Evolutionary conservation across 1,284 basidiomycete genomes (phyloP).

Genomic region (Rhodotorula sp.): DNA sequence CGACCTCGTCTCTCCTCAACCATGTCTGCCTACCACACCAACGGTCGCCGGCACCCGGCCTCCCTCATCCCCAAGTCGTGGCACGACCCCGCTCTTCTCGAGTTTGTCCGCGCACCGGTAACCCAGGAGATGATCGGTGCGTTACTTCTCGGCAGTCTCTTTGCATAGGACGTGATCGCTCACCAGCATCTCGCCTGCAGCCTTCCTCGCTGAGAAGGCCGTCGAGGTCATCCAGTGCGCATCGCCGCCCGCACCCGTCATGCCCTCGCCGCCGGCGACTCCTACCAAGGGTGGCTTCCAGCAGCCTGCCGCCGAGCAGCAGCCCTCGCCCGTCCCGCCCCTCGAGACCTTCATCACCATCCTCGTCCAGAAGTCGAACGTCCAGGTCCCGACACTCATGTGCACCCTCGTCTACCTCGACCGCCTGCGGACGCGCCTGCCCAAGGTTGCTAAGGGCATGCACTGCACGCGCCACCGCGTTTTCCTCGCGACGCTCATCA

Average conservation of each 20-base stretch:
- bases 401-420: conserved; percentile 92
- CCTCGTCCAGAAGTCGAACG: conserved; percentile 81
- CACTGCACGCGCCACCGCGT: conserved; percentile 91
- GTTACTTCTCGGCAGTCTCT: conserved; percentile 8
- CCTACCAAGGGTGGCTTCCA: conserved; percentile 47
- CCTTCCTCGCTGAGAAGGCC: conserved; percentile 67
- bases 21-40: conserved; percentile 30
- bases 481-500: conserved; percentile 92
- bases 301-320: conserved; percentile 47
- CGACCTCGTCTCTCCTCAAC: not conserved
- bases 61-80: conserved; percentile 46
- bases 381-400: conserved; percentile 87
- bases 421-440: conserved; percentile 75
- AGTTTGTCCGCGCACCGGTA: conserved; percentile 73
- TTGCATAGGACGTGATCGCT: not conserved
- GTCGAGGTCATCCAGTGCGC: conserved; percentile 60
- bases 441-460: conserved; percentile 85
- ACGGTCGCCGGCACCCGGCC: conserved; percentile 44
- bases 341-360: conserved; percentile 85
- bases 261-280: conserved; percentile 47
- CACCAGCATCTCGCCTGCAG: conserved; percentile 16
- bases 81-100: conserved; percentile 75
- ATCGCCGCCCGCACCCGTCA: conserved; percentile 34
- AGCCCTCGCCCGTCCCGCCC: conserved; percentile 61
- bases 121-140: conserved; percentile 74